phyloP scores from a whole-genome alignment of 352 stramenopile genomes.

The Pelagophyceae sp. region DNA sequence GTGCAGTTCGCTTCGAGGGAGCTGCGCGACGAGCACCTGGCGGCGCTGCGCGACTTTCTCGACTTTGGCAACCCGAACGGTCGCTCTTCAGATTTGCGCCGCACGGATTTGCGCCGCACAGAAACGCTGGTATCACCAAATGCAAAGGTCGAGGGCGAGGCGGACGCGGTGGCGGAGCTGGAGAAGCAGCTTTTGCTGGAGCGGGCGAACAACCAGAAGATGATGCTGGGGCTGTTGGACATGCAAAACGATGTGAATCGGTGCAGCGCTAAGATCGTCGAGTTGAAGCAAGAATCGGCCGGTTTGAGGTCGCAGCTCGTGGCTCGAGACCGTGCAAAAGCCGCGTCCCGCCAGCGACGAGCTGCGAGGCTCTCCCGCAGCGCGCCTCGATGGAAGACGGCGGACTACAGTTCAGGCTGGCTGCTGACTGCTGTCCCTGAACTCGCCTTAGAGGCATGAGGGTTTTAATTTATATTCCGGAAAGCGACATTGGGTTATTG shows the following conservation, averaged over 20 bases:
- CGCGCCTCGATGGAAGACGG: too few relatives aligned
- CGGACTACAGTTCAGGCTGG: too few relatives aligned
- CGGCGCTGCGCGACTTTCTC: not conserved
- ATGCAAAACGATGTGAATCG: constrained; percentile 20
- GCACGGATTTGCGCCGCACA: too few relatives aligned
- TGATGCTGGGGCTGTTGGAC: constrained; percentile 19
- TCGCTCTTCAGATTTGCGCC: too few relatives aligned
- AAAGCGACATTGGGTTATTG: too few relatives aligned
- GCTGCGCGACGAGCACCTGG: not conserved
- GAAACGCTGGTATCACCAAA: too few relatives aligned
- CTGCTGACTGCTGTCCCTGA: too few relatives aligned
- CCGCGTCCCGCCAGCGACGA: too few relatives aligned
- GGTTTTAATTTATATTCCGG: too few relatives aligned
- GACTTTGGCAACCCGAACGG: not conserved
- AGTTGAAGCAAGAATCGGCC: constrained; percentile 16
- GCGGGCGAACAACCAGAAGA: constrained; percentile 21
- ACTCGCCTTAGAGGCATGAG: too few relatives aligned
- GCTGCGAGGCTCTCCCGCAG: too few relatives aligned
- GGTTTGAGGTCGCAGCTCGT: constrained; percentile 11
- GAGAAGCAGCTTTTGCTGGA: constrained; percentile 19
- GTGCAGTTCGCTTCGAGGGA: not conserved
- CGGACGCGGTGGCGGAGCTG: constrained; percentile 14
- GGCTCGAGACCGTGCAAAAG: not conserved
- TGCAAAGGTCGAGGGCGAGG: not conserved
- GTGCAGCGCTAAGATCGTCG: constrained; percentile 11